Conservation (phyloP, 768 basidiomycete species). For the Suillus discolor region DNA sequence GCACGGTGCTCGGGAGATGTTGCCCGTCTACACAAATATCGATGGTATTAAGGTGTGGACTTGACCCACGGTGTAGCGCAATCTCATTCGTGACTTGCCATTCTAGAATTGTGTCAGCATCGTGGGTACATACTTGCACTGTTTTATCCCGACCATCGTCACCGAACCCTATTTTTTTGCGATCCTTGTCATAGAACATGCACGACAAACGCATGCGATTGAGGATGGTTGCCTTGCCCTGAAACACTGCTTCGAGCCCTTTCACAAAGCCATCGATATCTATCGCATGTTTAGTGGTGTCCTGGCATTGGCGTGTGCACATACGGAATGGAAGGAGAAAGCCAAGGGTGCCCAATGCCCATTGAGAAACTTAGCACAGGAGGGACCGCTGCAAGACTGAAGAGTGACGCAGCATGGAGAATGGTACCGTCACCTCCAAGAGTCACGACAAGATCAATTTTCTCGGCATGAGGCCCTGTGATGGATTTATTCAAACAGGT, state of each 20-base stretch:
- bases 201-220: slow-evolving; percentile 91
- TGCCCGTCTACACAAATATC: slow-evolving; percentile 94
- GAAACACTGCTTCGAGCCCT: slow-evolving; percentile 78
- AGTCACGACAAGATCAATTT: slow-evolving; percentile 86
- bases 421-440: slow-evolving; percentile 96
- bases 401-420: slow-evolving; percentile 89
- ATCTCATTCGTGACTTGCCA: slow-evolving; percentile 99
- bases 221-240: slow-evolving; percentile 78
- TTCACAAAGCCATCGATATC: slow-evolving; percentile 88
- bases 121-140: neutral
- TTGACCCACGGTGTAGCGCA: slow-evolving; percentile 87
- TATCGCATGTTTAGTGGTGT: slow-evolving; percentile 31
- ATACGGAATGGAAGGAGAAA: slow-evolving; percentile 93
- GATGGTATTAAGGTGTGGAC: slow-evolving; percentile 90
- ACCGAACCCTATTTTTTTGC: slow-evolving; percentile 55
- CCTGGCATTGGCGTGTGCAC: slow-evolving; percentile 28
- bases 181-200: slow-evolving; percentile 66
- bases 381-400: slow-evolving; percentile 88
- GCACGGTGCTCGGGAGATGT: slow-evolving; percentile 44
- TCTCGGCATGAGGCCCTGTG: slow-evolving; percentile 51
- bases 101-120: slow-evolving; percentile 43
- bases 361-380: slow-evolving; percentile 70
- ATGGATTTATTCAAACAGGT: slow-evolving; percentile 9
- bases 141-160: slow-evolving; percentile 51
- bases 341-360: slow-evolving; percentile 90